Conservation (phyloP, 495 filamentous ascomycete species). For the Neurospora sublineolata region DNA sequence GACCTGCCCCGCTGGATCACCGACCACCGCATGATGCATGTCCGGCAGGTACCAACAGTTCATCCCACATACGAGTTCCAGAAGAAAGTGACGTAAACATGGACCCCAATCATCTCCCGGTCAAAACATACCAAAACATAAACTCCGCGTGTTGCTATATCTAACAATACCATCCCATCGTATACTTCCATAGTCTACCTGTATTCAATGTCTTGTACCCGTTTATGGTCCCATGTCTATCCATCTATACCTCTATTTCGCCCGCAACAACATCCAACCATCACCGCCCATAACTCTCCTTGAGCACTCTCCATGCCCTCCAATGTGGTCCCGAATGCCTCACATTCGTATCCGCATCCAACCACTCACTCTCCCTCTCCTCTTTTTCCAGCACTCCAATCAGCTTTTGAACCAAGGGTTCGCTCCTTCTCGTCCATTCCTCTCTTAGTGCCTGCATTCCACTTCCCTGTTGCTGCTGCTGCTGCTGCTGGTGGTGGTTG, state of each 20-base stretch:
- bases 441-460: neutral
- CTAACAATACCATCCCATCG: neutral
- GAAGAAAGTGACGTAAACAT: neutral
- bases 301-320: neutral
- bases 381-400: neutral
- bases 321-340: neutral
- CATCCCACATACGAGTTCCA: neutral
- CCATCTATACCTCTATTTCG: neutral
- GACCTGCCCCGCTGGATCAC: neutral
- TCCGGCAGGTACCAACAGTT: neutral
- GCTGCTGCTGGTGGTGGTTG: neutral
- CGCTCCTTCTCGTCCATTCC: neutral
- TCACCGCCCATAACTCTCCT: slow-evolving; percentile 1
- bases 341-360: slow-evolving; percentile 2
- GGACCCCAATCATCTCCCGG: neutral
- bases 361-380: slow-evolving; percentile 2
- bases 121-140: neutral
- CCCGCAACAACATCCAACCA: neutral
- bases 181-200: neutral
- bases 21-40: neutral
- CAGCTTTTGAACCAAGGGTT: neutral
- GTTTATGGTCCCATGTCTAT: neutral
- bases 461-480: neutral
- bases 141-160: neutral
- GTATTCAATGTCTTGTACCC: neutral